These are phyloP conservation scores for Gracilariopsis chorda DNA, from an alignment of 23 red algal species.

Conservation along the genomic window DNA sequence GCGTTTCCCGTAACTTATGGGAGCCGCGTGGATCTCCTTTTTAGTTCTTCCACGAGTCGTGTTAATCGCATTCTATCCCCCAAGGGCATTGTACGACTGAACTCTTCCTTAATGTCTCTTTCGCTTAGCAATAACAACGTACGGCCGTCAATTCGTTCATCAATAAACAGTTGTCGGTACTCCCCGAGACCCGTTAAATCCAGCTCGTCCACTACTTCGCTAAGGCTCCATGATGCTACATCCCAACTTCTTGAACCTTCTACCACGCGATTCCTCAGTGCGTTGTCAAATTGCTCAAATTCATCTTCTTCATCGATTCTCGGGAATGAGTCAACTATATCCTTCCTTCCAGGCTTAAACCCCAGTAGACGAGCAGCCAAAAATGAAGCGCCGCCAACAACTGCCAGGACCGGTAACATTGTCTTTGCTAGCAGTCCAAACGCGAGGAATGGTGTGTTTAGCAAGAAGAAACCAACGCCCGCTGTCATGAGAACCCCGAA, in stretches of 20 bases:
- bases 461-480: slow-evolving; percentile 22
- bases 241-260: neutral
- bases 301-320: slow-evolving; percentile 12
- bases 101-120: slow-evolving; percentile 36
- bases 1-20: no score
- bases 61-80: slow-evolving; percentile 48
- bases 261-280: neutral
- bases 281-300: slow-evolving; percentile 40
- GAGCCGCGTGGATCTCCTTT: neutral
- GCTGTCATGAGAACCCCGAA: slow-evolving; percentile 1
- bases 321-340: neutral
- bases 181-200: slow-evolving; percentile 36
- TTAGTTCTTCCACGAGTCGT: slow-evolving; percentile 8
- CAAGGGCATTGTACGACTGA: slow-evolving; percentile 28
- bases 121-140: slow-evolving; percentile 40
- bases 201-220: slow-evolving; percentile 50
- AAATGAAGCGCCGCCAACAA: slow-evolving; percentile 9
- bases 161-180: slow-evolving; percentile 57
- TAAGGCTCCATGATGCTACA: slow-evolving; percentile 13
- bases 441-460: slow-evolving; percentile 23
- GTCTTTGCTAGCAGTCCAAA: slow-evolving; percentile 11
- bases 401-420: neutral
- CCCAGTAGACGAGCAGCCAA: neutral
- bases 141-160: slow-evolving; percentile 56
- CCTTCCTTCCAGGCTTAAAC: neutral